These are phyloP conservation scores for Pythium guiyangense DNA, from an alignment of 352 stramenopile genomes.

Conservation along the genomic window DNA sequence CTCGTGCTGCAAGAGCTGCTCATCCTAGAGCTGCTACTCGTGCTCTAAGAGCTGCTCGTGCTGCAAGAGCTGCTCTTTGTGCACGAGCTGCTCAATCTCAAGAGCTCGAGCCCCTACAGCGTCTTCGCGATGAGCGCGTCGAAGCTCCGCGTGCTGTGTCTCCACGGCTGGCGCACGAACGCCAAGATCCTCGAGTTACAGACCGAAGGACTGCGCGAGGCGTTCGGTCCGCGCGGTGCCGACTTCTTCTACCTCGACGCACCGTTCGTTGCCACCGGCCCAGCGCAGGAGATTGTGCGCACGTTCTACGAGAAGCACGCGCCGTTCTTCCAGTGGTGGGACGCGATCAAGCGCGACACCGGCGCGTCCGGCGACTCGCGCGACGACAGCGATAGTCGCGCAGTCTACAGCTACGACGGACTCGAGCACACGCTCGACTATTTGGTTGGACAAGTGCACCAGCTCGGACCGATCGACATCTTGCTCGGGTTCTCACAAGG, in stretches of 20 bases:
- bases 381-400: constrained; percentile 4
- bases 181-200: constrained; percentile 53
- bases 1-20: no score
- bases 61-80: no score
- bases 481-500: constrained; percentile 77
- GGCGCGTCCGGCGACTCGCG: constrained; percentile 2
- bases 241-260: constrained; percentile 69
- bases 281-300: constrained; percentile 54
- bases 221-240: constrained; percentile 29
- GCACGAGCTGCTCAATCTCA: no score
- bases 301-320: constrained; percentile 46
- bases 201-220: constrained; percentile 45
- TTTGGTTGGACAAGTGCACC: constrained; percentile 40
- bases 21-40: no score
- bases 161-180: constrained; percentile 81
- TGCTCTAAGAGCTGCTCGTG: no score
- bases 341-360: constrained; percentile 37
- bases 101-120: no score
- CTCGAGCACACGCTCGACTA: constrained; percentile 61
- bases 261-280: constrained; percentile 49
- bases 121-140: constrained; percentile 3
- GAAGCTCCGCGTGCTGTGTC: constrained; percentile 70
- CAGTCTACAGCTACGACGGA: constrained; percentile 49
- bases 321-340: constrained; percentile 81
- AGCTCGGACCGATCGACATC: constrained; percentile 48